Base-by-base conservation (phyloP, 2,329 filamentous ascomycete species). In the Xylaria hypoxylon region DNA sequence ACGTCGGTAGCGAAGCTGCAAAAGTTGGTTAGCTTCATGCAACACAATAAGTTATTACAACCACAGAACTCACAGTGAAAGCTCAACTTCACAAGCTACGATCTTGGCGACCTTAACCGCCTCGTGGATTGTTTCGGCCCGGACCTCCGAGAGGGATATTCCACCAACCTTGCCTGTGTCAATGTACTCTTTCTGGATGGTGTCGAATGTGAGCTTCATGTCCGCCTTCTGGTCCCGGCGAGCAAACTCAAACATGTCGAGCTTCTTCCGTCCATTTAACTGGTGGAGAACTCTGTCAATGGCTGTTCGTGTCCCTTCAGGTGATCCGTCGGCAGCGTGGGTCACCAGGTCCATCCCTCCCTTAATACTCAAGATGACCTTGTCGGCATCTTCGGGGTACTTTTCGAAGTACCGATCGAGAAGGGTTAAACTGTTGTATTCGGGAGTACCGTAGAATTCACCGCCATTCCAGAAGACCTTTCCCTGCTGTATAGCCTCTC, bases 281-380 rank as follows among this genome's bases (percentile, higher is more conserved):
- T 72, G 71, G 26, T 60, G 66, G 47, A 88, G 71, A 70, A 80
- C 83, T 50, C 83, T 81, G 42, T 88, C 85, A 38, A 89, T 77
- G 26, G 81, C 82, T 13, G 79, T 78, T 22, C 83, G 82, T 8
- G 87, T 80, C 38, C 80, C 80, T 58, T 82, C 80, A 26, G 83
- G 82, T 5, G 81, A 83, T 17, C 83, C 81, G 68, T 87, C 83
- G 0, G 82, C 77, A 0, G 68, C 70, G 0, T 70, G 51, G 33
- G 79, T 74, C 3, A 71, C 68, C 0, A 72, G 51, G 55, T 80
- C 72, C 17, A 81, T 24, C 1, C 81, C 85, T n/a, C 86, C 86
- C 76, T 89, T 89, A 72, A 89, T 82, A 70, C 81, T 83, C 26
- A 89, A 77, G 6, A 88, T 79, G 2, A 89, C 81, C 72, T 87